Conservation (phyloP, 2,329 filamentous ascomycete genomes). For the Aspergillus carbonarius region DNA sequence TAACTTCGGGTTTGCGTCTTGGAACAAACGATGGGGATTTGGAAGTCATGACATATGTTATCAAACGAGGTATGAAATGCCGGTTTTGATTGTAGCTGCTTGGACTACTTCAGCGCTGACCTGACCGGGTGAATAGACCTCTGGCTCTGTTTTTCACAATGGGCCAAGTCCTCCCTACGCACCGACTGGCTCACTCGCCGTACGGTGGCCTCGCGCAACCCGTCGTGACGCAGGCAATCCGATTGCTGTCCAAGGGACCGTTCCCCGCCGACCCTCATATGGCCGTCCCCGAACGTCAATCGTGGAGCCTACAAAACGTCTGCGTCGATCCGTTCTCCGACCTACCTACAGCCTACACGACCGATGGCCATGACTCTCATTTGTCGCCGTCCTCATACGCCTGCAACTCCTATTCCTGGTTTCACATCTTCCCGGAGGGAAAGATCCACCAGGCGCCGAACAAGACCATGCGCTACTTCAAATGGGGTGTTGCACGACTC, state of each 20-base stretch:
- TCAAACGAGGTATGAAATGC: conserved; percentile 65
- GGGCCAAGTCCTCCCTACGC: conserved; percentile 87
- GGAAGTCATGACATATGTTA: conserved; percentile 97
- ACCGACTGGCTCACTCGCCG: conserved; percentile 74
- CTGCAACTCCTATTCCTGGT: conserved; percentile 72
- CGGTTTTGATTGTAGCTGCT: not conserved
- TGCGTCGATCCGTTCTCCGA: conserved; percentile 50
- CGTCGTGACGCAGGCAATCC: conserved; percentile 80
- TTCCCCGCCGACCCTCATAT: conserved; percentile 50
- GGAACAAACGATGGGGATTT: conserved; percentile 80
- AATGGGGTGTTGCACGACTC: conserved; percentile 90
- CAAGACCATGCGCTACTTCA: conserved; percentile 89
- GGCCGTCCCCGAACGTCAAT: conserved; percentile 34
- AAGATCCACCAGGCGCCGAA: conserved; percentile 84
- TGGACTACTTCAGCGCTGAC: not conserved
- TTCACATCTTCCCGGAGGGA: conserved; percentile 95
- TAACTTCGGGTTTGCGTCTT: conserved; percentile 61
- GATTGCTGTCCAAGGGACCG: conserved; percentile 71
- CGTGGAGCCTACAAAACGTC: conserved; percentile 42
- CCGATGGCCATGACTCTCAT: conserved; percentile 51
- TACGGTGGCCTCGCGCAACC: conserved; percentile 87
- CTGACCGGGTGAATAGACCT: conserved; percentile 48
- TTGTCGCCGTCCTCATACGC: conserved; percentile 70
- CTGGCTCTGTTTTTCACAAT: conserved; percentile 78
- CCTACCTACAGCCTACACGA: conserved; percentile 41